Conservation (phyloP, 2,329 filamentous ascomycete genomes). For the Phyllosticta citriasiana region DNA sequence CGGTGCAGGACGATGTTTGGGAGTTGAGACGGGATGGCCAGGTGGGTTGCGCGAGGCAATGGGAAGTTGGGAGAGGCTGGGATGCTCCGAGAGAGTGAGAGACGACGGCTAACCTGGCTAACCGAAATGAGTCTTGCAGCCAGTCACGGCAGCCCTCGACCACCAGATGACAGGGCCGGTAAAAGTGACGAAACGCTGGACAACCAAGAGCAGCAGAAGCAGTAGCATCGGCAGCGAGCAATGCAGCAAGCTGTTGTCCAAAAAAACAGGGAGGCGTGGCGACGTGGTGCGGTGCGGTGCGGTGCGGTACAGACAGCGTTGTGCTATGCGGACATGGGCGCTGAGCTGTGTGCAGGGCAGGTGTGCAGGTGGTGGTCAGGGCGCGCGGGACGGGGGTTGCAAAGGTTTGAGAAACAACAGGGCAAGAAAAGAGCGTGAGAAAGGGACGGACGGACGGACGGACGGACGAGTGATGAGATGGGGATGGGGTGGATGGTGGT, state of each 20-base stretch:
- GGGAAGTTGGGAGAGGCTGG: slow-evolving; percentile 10
- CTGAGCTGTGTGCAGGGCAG: not conserved
- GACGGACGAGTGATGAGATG: not conserved
- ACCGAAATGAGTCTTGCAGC: slow-evolving; percentile 11
- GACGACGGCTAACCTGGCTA: slow-evolving; percentile 1
- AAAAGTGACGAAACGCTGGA: slow-evolving; percentile 6
- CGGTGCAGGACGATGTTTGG: not conserved
- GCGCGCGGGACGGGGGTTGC: not conserved
- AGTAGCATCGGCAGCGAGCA: not conserved
- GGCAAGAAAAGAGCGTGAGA: not conserved
- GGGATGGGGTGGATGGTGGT: not conserved
- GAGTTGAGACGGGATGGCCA: not conserved
- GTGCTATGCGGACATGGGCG: not conserved
- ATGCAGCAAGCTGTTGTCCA: not conserved
- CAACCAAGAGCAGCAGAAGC: not conserved
- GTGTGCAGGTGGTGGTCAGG: not conserved
- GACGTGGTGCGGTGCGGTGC: not conserved
- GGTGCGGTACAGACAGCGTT: not conserved
- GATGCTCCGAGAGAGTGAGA: slow-evolving; percentile 10
- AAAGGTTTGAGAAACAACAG: not conserved
- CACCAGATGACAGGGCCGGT: not conserved
- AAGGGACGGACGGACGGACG: not conserved
- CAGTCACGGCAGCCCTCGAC: slow-evolving; percentile 7
- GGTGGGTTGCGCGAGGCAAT: slow-evolving; percentile 4
- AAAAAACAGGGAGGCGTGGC: not conserved